Percentiles rank a stretch among this genome's conserved stretches.
Evolutionary conservation across 2,329 filamentous ascomycete species (phyloP).

Genomic region (Monosporascus cannonballus): DNA sequence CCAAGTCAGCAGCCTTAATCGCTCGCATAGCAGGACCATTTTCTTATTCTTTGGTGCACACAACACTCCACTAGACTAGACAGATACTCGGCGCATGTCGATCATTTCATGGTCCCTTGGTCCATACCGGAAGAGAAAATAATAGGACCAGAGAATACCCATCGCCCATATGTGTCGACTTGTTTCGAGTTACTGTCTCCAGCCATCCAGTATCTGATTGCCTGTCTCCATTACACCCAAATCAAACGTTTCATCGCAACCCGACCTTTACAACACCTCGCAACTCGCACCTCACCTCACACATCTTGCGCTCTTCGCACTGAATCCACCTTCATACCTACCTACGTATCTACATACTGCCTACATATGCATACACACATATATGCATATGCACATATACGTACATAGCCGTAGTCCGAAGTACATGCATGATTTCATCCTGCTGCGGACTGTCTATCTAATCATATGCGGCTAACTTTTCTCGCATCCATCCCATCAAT

Average conservation of each 20-base stretch:
- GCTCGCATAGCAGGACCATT: too few relatives aligned
- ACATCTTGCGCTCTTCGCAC: background rate
- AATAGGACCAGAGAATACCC: background rate
- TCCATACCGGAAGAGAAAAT: background rate
- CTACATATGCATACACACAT: background rate
- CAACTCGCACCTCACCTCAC: background rate
- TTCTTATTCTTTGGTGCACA: too few relatives aligned
- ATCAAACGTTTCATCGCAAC: background rate
- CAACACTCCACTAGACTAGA: background rate
- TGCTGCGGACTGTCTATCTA: too few relatives aligned
- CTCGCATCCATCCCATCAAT: too few relatives aligned
- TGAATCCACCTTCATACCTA: background rate
- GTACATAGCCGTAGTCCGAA: background rate
- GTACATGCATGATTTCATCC: too few relatives aligned
- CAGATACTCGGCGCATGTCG: background rate
- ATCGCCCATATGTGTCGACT: background rate
- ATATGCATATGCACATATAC: background rate
- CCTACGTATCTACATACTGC: background rate
- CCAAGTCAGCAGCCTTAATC: too few relatives aligned
- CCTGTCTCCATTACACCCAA: background rate
- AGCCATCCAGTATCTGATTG: too few relatives aligned
- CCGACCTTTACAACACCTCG: background rate
- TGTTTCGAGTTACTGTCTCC: background rate
- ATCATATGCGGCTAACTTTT: too few relatives aligned
- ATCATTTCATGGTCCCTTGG: background rate